phyloP scores from a whole-genome alignment of 208 protist species.

The Leishmania mexicana region DNA sequence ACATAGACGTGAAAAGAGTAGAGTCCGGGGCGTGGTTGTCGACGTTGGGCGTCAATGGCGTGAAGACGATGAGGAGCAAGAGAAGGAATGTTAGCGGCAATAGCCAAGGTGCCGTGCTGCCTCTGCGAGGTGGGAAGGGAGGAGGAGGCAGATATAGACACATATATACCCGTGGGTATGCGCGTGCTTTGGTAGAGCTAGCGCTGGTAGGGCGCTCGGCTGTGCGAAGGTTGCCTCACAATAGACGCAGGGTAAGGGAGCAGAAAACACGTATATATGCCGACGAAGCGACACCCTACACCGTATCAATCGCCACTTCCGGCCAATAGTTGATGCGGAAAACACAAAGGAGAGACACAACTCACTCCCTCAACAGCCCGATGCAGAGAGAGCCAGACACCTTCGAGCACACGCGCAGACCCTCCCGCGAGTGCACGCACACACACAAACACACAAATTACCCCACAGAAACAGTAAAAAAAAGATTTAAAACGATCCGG shows the following conservation, averaged over 20 bases:
- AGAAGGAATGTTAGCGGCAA: not conserved
- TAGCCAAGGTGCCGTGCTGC: not conserved
- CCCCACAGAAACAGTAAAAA: not conserved
- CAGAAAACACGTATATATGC: not conserved
- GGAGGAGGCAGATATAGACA: not conserved
- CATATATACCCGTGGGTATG: not conserved
- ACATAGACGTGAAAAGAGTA: not conserved
- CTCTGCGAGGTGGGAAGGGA: not conserved
- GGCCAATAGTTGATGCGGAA: not conserved
- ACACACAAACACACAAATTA: not conserved
- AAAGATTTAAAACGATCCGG: not conserved
- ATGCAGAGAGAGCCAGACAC: not conserved
- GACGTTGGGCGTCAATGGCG: not conserved
- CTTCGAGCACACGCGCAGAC: not conserved
- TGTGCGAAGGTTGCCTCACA: not conserved
- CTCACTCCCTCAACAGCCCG: not conserved
- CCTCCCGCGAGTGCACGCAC: not conserved
- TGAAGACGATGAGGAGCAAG: not conserved
- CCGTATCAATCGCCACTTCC: not conserved
- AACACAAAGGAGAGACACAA: not conserved
- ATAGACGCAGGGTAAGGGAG: not conserved
- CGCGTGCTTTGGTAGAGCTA: not conserved
- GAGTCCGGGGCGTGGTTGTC: not conserved
- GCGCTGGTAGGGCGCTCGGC: not conserved
- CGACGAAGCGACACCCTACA: not conserved